These are phyloP conservation scores for Puccinia triticina DNA, from an alignment of 1,284 basidiomycete genomes.

Conservation along the genomic window DNA sequence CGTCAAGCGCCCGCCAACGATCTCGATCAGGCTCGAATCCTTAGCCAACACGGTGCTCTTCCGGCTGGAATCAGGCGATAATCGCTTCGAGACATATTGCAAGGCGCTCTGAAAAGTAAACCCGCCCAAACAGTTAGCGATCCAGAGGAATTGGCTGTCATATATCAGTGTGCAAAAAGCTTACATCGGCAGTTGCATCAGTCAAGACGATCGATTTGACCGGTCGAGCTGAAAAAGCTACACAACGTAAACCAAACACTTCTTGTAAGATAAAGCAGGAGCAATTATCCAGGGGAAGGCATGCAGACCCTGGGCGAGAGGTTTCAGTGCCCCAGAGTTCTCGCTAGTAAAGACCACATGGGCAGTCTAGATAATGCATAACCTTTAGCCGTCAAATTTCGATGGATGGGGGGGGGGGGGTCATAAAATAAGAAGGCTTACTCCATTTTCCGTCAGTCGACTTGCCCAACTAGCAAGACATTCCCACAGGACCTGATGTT, in stretches of 20 bases:
- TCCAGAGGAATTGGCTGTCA: neutral
- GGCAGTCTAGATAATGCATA: slow-evolving; percentile 66
- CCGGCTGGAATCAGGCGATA: neutral
- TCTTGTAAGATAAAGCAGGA: neutral
- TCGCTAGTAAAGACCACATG: slow-evolving; percentile 91
- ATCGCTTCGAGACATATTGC: slow-evolving; percentile 31
- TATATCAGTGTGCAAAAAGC: neutral
- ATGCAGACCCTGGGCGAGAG: slow-evolving; percentile 72
- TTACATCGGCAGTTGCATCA: slow-evolving; percentile 39
- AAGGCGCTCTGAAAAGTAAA: slow-evolving; percentile 26
- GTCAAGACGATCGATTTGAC: slow-evolving; percentile 75
- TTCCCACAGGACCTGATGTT: slow-evolving; percentile 72
- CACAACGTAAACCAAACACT: neutral
- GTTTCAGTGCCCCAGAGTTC: slow-evolving; percentile 82
- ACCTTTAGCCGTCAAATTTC: neutral
- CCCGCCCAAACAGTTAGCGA: neutral
- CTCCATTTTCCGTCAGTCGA: slow-evolving; percentile 75
- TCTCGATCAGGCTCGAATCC: slow-evolving; percentile 56
- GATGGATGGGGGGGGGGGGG: slow-evolving; percentile 27
- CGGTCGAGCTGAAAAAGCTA: slow-evolving; percentile 83
- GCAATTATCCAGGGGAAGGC: neutral
- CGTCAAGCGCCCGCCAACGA: slow-evolving; percentile 58
- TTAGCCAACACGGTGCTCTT: slow-evolving; percentile 53
- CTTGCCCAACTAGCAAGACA: slow-evolving; percentile 86
- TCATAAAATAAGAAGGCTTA: slow-evolving; percentile 58